Percentiles rank a stretch among this genome's conserved stretches.
Evolutionary conservation across 2,329 filamentous ascomycete species (phyloP).

Genomic region (Aspergillus phoenicis): DNA sequence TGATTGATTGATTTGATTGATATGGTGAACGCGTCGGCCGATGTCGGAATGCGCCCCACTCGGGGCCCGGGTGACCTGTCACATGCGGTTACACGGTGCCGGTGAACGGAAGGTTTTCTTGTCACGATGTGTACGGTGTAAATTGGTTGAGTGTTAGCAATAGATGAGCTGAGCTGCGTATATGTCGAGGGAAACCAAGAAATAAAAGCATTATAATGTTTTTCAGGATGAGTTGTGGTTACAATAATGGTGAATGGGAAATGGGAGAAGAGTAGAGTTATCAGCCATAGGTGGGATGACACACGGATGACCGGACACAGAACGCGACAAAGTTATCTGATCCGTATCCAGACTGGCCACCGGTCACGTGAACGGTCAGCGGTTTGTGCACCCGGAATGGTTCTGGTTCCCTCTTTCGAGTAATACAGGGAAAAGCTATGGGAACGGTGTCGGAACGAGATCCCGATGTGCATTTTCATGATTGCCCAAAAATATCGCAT

Average conservation of each 20-base stretch:
- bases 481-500: background rate
- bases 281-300: slow-evolving; percentile 13
- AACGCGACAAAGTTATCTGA: slow-evolving; percentile 24
- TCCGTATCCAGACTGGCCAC: slow-evolving; percentile 16
- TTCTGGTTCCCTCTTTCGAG: no score
- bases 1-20: slow-evolving; percentile 14
- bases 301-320: slow-evolving; percentile 12
- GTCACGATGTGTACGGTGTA: background rate
- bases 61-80: background rate
- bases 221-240: no score
- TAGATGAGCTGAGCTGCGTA: no score
- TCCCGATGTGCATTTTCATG: background rate
- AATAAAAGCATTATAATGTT: background rate
- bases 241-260: background rate
- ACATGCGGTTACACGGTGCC: background rate
- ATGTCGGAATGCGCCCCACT: slow-evolving; percentile 7
- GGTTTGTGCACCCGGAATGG: background rate
- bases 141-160: background rate
- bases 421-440: background rate
- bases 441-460: background rate
- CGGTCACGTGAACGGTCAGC: background rate
- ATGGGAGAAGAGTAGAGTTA: background rate
- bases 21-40: slow-evolving; percentile 7
- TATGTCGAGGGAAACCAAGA: background rate
- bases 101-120: background rate